phyloP scores from a whole-genome alignment of 805 yeast species.

The Myxozyma sirexii region DNA sequence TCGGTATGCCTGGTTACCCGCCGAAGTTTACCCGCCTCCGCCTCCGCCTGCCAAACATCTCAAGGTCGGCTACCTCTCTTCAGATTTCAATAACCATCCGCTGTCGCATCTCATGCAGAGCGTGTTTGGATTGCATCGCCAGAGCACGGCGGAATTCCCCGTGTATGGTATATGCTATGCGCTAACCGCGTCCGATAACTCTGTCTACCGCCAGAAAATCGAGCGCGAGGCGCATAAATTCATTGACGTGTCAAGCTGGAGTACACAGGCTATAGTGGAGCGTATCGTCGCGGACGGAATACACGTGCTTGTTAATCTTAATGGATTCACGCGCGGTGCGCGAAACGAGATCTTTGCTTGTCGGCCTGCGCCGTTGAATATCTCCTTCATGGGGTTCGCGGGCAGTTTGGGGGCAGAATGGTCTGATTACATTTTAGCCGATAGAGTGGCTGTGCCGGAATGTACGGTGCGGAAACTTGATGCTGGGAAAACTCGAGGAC shows the following conservation, averaged over 20 bases:
- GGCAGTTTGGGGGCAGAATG: slow-evolving; percentile 42
- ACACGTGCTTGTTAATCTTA: slow-evolving; percentile 42
- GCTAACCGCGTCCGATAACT: slow-evolving; percentile 39
- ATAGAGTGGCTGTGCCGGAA: slow-evolving; percentile 33
- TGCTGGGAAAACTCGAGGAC: not conserved
- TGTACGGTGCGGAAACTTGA: slow-evolving; percentile 7
- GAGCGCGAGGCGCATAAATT: slow-evolving; percentile 37
- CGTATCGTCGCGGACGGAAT: slow-evolving; percentile 39
- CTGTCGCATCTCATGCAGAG: slow-evolving; percentile 43
- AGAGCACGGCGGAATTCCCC: slow-evolving; percentile 15
- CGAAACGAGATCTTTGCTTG: slow-evolving; percentile 43
- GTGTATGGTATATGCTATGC: slow-evolving; percentile 41
- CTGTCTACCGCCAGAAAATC: slow-evolving; percentile 38
- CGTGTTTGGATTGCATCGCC: slow-evolving; percentile 42
- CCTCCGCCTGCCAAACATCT: slow-evolving; percentile 36
- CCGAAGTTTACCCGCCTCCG: slow-evolving; percentile 40
- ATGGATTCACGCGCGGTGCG: slow-evolving; percentile 44
- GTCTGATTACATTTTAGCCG: slow-evolving; percentile 41
- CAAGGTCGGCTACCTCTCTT: slow-evolving; percentile 42
- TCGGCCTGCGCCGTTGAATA: slow-evolving; percentile 41
- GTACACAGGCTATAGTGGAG: slow-evolving; percentile 37
- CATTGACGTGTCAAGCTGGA: slow-evolving; percentile 37
- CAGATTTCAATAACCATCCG: slow-evolving; percentile 43
- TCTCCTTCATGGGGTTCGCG: slow-evolving; percentile 43
- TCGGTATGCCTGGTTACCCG: slow-evolving; percentile 39